Conservation (phyloP, 345 rosid species). For the Acer campestre region DNA sequence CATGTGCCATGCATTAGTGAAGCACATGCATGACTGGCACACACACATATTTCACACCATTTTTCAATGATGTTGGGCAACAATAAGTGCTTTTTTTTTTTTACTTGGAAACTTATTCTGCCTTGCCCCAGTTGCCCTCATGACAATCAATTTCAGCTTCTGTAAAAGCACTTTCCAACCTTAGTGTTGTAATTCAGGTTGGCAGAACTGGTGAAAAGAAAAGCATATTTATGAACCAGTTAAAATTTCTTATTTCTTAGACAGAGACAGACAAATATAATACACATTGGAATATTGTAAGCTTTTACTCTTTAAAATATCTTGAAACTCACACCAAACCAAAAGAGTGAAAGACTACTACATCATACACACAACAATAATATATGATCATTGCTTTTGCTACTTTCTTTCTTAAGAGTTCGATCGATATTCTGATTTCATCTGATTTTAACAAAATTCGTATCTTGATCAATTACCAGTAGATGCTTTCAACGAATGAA, state of each 20-base stretch:
- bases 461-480: no score
- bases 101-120: neutral
- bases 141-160: constrained; percentile 10
- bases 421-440: neutral
- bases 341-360: neutral
- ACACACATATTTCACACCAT: neutral
- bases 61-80: constrained; percentile 15
- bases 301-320: constrained; percentile 3
- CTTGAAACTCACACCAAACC: constrained; percentile 22
- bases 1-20: constrained; percentile 14
- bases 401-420: constrained; percentile 10
- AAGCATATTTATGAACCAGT: constrained; percentile 7
- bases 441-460: neutral
- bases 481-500: no score
- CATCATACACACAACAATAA: constrained; percentile 12
- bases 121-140: neutral
- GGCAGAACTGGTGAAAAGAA: constrained; percentile 13
- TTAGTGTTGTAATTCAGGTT: constrained; percentile 1
- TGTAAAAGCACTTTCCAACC: constrained; percentile 13
- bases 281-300: constrained; percentile 8
- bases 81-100: neutral
- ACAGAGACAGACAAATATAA: constrained; percentile 15
- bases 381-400: constrained; percentile 21
- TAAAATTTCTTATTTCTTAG: neutral
- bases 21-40: constrained; percentile 10